These are phyloP conservation scores for Phytopythium montanum DNA, from an alignment of 352 stramenopile genomes.

Conservation along the genomic window DNA sequence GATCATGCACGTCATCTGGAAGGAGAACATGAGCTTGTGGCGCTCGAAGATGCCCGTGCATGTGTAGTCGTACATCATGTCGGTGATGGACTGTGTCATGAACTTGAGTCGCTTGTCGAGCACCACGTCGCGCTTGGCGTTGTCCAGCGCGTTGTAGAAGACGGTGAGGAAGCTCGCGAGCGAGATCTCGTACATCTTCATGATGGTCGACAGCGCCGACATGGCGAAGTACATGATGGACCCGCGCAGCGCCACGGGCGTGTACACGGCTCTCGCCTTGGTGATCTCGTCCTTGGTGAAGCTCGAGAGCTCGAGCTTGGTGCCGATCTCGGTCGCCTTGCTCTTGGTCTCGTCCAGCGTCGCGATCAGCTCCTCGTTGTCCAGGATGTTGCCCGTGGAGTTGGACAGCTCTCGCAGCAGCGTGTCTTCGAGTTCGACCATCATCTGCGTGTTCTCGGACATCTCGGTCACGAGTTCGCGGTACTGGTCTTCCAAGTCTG, in stretches of 20 bases:
- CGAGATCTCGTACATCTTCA: slow-evolving; percentile 96
- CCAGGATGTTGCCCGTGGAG: slow-evolving; percentile 91
- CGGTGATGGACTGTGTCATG: slow-evolving; percentile 90
- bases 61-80: slow-evolving; percentile 96
- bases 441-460: slow-evolving; percentile 91
- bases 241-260: slow-evolving; percentile 88
- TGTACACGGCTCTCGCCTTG: slow-evolving; percentile 88
- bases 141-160: slow-evolving; percentile 89
- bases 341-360: slow-evolving; percentile 95
- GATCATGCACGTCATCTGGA: slow-evolving; percentile 97
- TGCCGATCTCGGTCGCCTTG: slow-evolving; percentile 92
- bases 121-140: slow-evolving; percentile 89
- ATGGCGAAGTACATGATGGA: slow-evolving; percentile 96
- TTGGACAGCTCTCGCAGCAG: slow-evolving; percentile 89
- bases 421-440: slow-evolving; percentile 92
- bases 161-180: slow-evolving; percentile 91
- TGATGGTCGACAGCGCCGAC: slow-evolving; percentile 89
- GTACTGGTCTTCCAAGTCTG: slow-evolving; percentile 93
- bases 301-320: slow-evolving; percentile 89
- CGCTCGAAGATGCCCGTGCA: slow-evolving; percentile 96
- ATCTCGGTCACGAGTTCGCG: slow-evolving; percentile 90
- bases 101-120: slow-evolving; percentile 86
- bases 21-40: slow-evolving; percentile 97
- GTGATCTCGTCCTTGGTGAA: slow-evolving; percentile 95
- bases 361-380: slow-evolving; percentile 94